These are phyloP conservation scores for Malassezia furfur DNA, from an alignment of 1,284 basidiomycete genomes.

Conservation along the genomic window DNA sequence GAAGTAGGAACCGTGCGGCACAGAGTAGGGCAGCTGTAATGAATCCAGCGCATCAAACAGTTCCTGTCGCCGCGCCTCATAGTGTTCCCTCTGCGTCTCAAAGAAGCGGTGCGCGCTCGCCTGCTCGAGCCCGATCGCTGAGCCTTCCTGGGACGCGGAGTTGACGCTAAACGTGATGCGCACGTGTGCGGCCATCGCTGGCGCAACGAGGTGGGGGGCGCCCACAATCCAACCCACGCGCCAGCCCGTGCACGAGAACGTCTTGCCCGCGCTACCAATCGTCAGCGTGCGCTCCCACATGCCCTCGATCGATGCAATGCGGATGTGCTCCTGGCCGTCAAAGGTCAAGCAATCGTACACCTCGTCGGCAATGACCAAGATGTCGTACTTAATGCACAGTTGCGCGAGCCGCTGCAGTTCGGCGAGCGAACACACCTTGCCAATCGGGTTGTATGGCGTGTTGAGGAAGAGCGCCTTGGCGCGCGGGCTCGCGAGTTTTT, in stretches of 20 bases:
- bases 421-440: slow-evolving; percentile 73
- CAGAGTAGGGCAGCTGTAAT: slow-evolving; percentile 67
- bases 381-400: slow-evolving; percentile 80
- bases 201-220: slow-evolving; percentile 68
- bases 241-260: slow-evolving; percentile 98
- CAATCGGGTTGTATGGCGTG: slow-evolving; percentile 65
- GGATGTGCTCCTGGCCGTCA: slow-evolving; percentile 74
- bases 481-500: slow-evolving; percentile 80
- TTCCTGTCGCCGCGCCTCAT: slow-evolving; percentile 67
- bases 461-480: slow-evolving; percentile 57
- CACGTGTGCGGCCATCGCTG: slow-evolving; percentile 78
- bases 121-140: slow-evolving; percentile 56
- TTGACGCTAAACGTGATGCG: slow-evolving; percentile 92
- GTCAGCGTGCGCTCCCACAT: slow-evolving; percentile 95
- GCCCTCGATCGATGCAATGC: slow-evolving; percentile 65
- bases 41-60: slow-evolving; percentile 70
- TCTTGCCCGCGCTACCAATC: slow-evolving; percentile 65
- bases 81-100: slow-evolving; percentile 66
- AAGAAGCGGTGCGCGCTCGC: slow-evolving; percentile 69
- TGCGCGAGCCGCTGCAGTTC: slow-evolving; percentile 77
- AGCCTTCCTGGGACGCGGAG: slow-evolving; percentile 66
- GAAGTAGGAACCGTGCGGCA: slow-evolving; percentile 41
- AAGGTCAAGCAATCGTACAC: slow-evolving; percentile 84
- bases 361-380: slow-evolving; percentile 90
- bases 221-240: slow-evolving; percentile 92